Percentiles rank a stretch among this genome's conserved stretches.
Evolutionary conservation across 768 basidiomycete species (phyloP).

Genomic region (Phaffia australis): DNA sequence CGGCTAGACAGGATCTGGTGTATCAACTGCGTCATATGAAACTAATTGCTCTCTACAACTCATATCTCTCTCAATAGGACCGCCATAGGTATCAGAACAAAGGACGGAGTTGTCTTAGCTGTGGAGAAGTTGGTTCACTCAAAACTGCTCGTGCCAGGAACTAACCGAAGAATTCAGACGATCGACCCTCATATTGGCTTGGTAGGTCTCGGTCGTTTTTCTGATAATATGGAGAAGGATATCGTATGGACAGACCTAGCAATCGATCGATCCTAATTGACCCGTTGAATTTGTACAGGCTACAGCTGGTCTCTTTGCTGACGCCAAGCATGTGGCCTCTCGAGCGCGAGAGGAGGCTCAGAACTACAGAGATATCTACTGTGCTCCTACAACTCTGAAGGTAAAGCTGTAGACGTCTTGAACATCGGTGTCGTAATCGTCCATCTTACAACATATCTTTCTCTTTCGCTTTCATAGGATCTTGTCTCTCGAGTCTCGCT

Average conservation of each 20-base stretch:
- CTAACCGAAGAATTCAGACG: slow-evolving; percentile 85
- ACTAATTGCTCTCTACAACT: slow-evolving; percentile 6
- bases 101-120: slow-evolving; percentile 85
- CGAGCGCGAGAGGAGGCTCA: slow-evolving; percentile 74
- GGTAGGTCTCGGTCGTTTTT: slow-evolving; percentile 42
- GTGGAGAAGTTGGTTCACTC: slow-evolving; percentile 98
- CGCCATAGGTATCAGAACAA: slow-evolving; percentile 87
- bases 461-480: slow-evolving; percentile 39
- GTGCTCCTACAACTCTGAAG: slow-evolving; percentile 65
- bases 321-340: slow-evolving; percentile 76
- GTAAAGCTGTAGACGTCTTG: slow-evolving; percentile 40
- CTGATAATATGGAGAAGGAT: background rate
- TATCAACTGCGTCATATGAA: background rate
- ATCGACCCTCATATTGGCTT: slow-evolving; percentile 89
- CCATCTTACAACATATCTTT: background rate
- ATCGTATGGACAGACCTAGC: too few species aligned
- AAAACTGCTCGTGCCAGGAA: slow-evolving; percentile 84
- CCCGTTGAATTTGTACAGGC: slow-evolving; percentile 47
- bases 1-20: background rate
- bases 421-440: background rate
- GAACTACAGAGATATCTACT: slow-evolving; percentile 61
- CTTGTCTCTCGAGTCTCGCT: slow-evolving; percentile 67
- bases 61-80: slow-evolving; percentile 48
- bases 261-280: background rate
- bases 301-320: slow-evolving; percentile 83